Percentiles rank a stretch among this genome's conserved stretches.
These are phyloP conservation scores for Discostella stelligeroides DNA, from an alignment of 108 stramenopile species.

Conservation along the genomic window DNA sequence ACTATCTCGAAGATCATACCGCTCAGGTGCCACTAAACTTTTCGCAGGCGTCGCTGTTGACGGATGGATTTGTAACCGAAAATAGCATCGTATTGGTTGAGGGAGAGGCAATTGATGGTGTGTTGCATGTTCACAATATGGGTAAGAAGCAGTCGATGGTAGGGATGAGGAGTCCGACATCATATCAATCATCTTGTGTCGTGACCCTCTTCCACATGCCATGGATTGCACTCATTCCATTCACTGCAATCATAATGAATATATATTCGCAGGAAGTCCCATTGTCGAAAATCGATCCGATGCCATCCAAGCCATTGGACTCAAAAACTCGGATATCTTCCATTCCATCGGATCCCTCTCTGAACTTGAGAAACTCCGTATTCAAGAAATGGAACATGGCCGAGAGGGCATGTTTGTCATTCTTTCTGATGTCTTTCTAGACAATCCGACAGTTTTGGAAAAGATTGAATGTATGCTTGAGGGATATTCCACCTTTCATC, in stretches of 20 bases:
- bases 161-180: too few relatives aligned
- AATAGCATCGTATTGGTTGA: conserved; percentile 88
- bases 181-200: too few relatives aligned
- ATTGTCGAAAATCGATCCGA: conserved; percentile 68
- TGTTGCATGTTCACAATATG: conserved; percentile 67
- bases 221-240: neutral
- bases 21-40: conserved; percentile 70
- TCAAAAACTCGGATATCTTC: conserved; percentile 67
- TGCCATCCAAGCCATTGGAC: conserved; percentile 67
- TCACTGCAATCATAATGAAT: neutral
- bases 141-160: conserved; percentile 26
- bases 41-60: conserved; percentile 53
- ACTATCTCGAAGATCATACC: conserved; percentile 82
- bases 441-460: conserved; percentile 82
- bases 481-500: conserved; percentile 58
- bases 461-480: conserved; percentile 79
- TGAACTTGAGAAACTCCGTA: conserved; percentile 57
- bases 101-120: conserved; percentile 84
- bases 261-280: conserved; percentile 58
- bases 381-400: conserved; percentile 57
- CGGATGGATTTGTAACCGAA: conserved; percentile 83
- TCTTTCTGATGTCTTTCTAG: conserved; percentile 87
- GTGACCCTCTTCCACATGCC: neutral
- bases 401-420: conserved; percentile 81
- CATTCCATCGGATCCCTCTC: conserved; percentile 64